A percentile compares a stretch with the other conserved stretches of the same genome.
Evolutionary conservation across 1,284 basidiomycete species (phyloP).

Genomic region (Ustilago sp.): DNA sequence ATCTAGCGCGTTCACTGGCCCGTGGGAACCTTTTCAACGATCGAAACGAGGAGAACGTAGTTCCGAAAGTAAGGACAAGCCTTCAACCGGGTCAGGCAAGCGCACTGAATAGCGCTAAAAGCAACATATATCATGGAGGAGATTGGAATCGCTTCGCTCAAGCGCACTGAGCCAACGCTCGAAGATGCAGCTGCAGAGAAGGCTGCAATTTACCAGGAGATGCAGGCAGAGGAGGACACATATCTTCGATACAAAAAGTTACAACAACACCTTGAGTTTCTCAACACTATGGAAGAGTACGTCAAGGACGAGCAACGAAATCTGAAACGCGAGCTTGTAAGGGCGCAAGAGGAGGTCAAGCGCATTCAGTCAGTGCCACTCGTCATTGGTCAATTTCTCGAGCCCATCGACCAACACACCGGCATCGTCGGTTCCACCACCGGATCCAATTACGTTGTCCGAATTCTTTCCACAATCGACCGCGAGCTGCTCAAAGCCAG

Average conservation of each 20-base stretch:
- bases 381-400: conserved; percentile 99
- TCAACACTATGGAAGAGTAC: conserved; percentile 75
- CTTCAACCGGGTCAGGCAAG: background rate
- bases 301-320: conserved; percentile 99
- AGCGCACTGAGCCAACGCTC: conserved; percentile 58
- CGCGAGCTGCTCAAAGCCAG: conserved; percentile 97
- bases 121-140: conserved; percentile 58
- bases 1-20: background rate
- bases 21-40: background rate
- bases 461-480: conserved; percentile 96
- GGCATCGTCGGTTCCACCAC: conserved; percentile 98
- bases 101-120: background rate
- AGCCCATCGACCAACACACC: conserved; percentile 97
- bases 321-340: conserved; percentile 94
- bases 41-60: background rate
- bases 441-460: conserved; percentile 97
- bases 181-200: conserved; percentile 62
- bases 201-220: conserved; percentile 58
- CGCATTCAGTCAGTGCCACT: conserved; percentile 98
- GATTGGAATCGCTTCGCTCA: conserved; percentile 60
- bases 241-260: conserved; percentile 68
- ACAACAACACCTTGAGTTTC: conserved; percentile 68
- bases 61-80: background rate
- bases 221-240: conserved; percentile 62
- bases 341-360: conserved; percentile 99